phyloP scores from a whole-genome alignment of 2,329 filamentous ascomycete genomes.

The Decorospora gaudefroyi region DNA sequence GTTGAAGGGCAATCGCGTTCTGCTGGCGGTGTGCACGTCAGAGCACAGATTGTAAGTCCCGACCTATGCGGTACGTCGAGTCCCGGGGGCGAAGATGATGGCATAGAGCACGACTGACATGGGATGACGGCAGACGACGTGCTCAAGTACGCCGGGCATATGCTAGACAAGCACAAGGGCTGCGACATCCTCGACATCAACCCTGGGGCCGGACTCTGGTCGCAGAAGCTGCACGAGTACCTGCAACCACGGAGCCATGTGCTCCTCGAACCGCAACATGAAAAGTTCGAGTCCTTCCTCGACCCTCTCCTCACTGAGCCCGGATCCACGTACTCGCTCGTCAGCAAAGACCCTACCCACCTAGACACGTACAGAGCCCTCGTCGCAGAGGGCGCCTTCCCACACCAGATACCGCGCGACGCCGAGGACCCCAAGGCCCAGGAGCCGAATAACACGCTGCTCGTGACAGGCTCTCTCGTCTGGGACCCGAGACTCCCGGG shows the following conservation, averaged over 20 bases:
- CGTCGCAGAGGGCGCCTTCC: conserved; percentile 58
- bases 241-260: conserved; percentile 82
- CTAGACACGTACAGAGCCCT: conserved; percentile 55
- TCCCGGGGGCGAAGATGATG: conserved; percentile 16
- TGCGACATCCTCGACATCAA: conserved; percentile 88
- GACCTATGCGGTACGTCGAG: conserved; percentile 52
- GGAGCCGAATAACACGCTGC: conserved; percentile 69
- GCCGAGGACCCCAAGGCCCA: conserved; percentile 50
- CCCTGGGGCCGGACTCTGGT: conserved; percentile 80
- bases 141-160: conserved; percentile 68
- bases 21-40: conserved; percentile 14
- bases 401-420: conserved; percentile 57
- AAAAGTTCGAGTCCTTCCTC: conserved; percentile 65
- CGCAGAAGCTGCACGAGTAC: conserved; percentile 71
- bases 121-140: conserved; percentile 62
- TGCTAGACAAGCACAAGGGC: conserved; percentile 70
- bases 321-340: conserved; percentile 56
- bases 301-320: conserved; percentile 48
- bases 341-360: conserved; percentile 28
- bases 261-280: conserved; percentile 72
- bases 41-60: conserved; percentile 50
- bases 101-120: conserved; percentile 15
- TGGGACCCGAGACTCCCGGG: conserved; percentile 52
- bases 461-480: conserved; percentile 55
- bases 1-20: not conserved